Evolutionary conservation across 768 basidiomycete species (phyloP), one percentile per base, ranked within the genome.

Genomic region (Suillus occidentalis): DNA sequence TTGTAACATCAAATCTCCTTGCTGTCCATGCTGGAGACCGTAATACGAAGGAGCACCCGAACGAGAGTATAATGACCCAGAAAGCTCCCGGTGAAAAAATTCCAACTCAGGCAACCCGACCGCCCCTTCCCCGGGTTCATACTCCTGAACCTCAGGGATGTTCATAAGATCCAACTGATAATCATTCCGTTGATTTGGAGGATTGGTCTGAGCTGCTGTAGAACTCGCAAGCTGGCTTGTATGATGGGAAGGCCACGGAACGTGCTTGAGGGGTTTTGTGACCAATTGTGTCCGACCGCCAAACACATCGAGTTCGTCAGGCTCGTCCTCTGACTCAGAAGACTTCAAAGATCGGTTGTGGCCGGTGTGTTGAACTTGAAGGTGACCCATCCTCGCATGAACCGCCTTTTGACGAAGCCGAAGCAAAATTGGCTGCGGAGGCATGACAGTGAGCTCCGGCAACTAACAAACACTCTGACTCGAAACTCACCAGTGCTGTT

Each of bases 321-420:
- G 28, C 18, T 61, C 47, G 25, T 63, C 59, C 2, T 49, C 45
- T 39, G 62, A 14, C 25, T 18, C 60, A 28, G 45, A 36, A 47
- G 40, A 4, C 16, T 67, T 69, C n/a, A n/a, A n/a, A n/a, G n/a
- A n/a, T 2, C 65, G 66, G 16, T 75, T 68, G 12, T 69, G 60
- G 40, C 61, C 62, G 45, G 14, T 53, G 37, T 61, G 61, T 22
- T 71, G 34, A 7, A 36, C 7, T 36, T 36, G 69, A 16, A 57
- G 55, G 52, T 61, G 31, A 69, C 66, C 52, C 39, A 61, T 47
- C 72, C 68, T 72, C 31, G 77, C 78, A 45, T 78, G 69, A 60
- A 70, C 70, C 13, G 83, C 82, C 69, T 82, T 83, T 28, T 77
- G 70, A 20, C 79, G 77, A 79, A 86, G 80, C 18, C 72, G 72